Evolutionary conservation across 768 basidiomycete genomes (phyloP), one percentile per base, ranked within the genome.

Genomic region (Auriscalpium orientale): DNA sequence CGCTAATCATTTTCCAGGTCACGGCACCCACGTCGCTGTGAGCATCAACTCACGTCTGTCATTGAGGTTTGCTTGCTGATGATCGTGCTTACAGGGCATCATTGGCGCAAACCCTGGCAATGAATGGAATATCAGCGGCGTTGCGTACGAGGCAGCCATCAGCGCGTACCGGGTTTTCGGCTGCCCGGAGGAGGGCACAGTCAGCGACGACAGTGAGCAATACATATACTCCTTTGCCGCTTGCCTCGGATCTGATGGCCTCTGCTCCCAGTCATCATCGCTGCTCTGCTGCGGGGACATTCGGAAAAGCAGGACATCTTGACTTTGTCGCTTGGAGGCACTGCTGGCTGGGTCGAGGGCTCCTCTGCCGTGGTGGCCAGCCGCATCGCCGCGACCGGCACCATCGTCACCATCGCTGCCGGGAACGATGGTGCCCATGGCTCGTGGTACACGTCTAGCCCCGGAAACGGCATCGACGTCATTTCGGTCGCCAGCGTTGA

Each of bases 61-160:
- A 28, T 28, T 28, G 28, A 28, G 28, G 28, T 28, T 28, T 28
- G 28, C 28, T 28, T 28, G 28, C 28, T 28, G 28, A 15, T 78
- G 79, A 62, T 45, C 64, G 28, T 28, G 28, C 36, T 15, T 6
- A 1, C 45, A 68, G 68, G 86, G 83, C 12, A 85, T 86, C 64
- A 77, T 86, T 52, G 85, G 80, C 13, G 81, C 82, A 15, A 70
- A 82, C 58, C 79, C 80, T 1, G 77, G 71, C 47, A 88, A 87
- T 63, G 64, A 67, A 36, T 85, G 80, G 72, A 82, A 82, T 67
- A 80, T 88, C 63, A 81, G 79, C 50, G 88, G 88, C 53, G 85
- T 86, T 45, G 86, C 87, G 2, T 85, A 78, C 56, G 73, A 76
- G 1, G 81, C 85, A 0, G 76, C 76, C 3, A 67, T 87, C 38